Conservation (phyloP, 306 rosid genomes). For the Dryas drummondii region DNA sequence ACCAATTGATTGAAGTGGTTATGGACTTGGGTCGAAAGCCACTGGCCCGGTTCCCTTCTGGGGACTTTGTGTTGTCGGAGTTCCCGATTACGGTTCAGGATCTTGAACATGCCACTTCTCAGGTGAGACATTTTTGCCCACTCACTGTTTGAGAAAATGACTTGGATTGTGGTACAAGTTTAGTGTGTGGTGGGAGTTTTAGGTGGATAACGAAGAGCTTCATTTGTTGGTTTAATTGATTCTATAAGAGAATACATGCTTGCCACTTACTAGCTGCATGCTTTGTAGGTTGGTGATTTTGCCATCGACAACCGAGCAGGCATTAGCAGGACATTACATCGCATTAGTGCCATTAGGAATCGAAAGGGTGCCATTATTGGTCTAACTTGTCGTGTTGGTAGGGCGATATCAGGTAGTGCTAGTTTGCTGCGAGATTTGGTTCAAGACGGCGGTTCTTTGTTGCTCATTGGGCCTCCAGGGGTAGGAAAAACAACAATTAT, state of each 20-base stretch:
- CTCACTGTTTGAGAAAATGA: conserved; percentile 29
- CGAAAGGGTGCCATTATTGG: conserved; percentile 86
- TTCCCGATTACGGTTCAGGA: conserved; percentile 65
- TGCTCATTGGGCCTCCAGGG: conserved; percentile 97
- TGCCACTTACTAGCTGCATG: conserved; percentile 26
- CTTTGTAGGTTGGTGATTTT: conserved; percentile 86
- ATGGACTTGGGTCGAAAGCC: conserved; percentile 98
- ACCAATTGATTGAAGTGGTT: conserved; percentile 76
- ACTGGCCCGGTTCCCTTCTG: conserved; percentile 82
- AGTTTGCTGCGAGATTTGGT: conserved; percentile 78
- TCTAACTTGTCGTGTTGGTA: conserved; percentile 90
- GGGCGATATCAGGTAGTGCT: conserved; percentile 90
- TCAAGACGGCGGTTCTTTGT: conserved; percentile 85
- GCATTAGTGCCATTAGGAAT: conserved; percentile 92
- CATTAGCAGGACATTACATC: conserved; percentile 91
- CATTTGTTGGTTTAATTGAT: not conserved
- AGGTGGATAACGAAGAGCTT: not conserved
- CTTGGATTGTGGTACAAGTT: not conserved
- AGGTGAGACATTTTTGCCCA: conserved; percentile 44
- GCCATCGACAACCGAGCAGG: conserved; percentile 91
- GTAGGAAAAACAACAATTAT: conserved; percentile 96
- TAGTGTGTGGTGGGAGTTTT: not conserved
- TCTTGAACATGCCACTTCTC: conserved; percentile 77
- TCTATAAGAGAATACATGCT: conserved; percentile 3
- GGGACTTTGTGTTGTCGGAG: conserved; percentile 72